phyloP scores from a whole-genome alignment of 2,329 filamentous ascomycete genomes.

The Scedosporium apiospermum region DNA sequence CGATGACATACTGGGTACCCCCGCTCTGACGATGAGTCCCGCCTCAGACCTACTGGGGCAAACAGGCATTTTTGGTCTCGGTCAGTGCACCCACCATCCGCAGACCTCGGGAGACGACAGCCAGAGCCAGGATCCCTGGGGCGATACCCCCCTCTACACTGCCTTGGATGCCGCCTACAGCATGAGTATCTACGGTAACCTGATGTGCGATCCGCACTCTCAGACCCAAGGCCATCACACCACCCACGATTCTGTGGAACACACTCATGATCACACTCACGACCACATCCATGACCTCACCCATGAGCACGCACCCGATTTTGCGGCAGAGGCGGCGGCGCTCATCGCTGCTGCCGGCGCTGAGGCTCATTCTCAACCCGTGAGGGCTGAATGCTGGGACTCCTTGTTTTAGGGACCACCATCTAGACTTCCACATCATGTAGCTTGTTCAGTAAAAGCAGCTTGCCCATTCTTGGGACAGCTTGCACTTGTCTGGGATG shows the following conservation, averaged over 20 bases:
- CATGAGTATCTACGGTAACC: conserved; percentile 24
- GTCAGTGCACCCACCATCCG: conserved; percentile 5
- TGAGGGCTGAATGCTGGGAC: conserved; percentile 4
- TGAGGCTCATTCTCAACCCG: neutral
- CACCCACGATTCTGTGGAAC: conserved; percentile 6
- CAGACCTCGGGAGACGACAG: conserved; percentile 5
- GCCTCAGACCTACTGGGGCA: conserved; percentile 20
- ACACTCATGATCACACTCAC: conserved; percentile 18
- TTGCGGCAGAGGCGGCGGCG: neutral
- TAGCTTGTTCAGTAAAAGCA: too few relatives aligned
- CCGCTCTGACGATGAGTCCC: conserved; percentile 20
- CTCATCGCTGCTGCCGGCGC: neutral
- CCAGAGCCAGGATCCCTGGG: conserved; percentile 19
- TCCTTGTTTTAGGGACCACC: neutral
- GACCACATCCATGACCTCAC: conserved; percentile 9
- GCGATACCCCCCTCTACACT: conserved; percentile 25
- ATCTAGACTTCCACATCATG: too few relatives aligned
- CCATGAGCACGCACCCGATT: neutral
- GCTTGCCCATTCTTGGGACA: too few relatives aligned
- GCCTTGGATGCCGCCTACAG: conserved; percentile 31
- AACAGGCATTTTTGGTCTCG: conserved; percentile 19
- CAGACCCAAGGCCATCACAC: conserved; percentile 12
- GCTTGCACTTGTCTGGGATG: too few relatives aligned
- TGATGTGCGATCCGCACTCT: conserved; percentile 15
- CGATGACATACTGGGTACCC: conserved; percentile 28